phyloP scores from a whole-genome alignment of 176 grass and related monocot species.

The Ampelocalamus luodianensis region DNA sequence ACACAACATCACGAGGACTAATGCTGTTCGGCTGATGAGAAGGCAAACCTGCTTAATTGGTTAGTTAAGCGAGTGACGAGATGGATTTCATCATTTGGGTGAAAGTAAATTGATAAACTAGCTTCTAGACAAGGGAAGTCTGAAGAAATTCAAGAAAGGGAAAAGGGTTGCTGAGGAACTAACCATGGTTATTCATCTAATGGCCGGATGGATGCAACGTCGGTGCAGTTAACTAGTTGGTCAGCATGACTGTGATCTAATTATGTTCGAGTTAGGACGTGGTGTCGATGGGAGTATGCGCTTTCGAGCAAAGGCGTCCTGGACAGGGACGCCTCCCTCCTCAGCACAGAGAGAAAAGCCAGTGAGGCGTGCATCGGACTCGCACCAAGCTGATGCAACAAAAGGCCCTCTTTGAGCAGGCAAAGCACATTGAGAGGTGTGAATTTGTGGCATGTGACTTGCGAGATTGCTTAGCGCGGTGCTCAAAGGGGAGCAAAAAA shows the following conservation, averaged over 20 bases:
- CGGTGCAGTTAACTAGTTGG: neutral
- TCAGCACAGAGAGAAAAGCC: neutral
- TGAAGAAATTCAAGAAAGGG: neutral
- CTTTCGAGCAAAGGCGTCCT: conserved; percentile 24
- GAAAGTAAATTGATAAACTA: neutral
- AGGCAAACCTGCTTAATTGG: neutral
- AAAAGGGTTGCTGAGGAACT: neutral
- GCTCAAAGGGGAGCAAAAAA: neutral
- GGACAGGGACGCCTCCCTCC: conserved; percentile 26
- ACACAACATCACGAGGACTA: neutral
- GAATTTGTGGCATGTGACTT: neutral
- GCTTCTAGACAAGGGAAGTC: neutral
- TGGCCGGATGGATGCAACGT: neutral
- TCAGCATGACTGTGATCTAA: neutral
- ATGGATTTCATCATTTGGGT: neutral
- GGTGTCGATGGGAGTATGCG: neutral
- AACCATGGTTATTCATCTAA: neutral
- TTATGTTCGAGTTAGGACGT: too few relatives aligned
- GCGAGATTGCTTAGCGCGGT: conserved; percentile 36
- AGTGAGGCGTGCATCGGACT: conserved; percentile 54
- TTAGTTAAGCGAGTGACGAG: neutral
- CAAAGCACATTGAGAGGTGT: conserved; percentile 4
- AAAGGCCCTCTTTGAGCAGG: neutral
- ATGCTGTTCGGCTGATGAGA: neutral
- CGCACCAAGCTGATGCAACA: conserved; percentile 35